Base-by-base conservation (phyloP, 139 green algal species). In the Haematococcus sp. region DNA sequence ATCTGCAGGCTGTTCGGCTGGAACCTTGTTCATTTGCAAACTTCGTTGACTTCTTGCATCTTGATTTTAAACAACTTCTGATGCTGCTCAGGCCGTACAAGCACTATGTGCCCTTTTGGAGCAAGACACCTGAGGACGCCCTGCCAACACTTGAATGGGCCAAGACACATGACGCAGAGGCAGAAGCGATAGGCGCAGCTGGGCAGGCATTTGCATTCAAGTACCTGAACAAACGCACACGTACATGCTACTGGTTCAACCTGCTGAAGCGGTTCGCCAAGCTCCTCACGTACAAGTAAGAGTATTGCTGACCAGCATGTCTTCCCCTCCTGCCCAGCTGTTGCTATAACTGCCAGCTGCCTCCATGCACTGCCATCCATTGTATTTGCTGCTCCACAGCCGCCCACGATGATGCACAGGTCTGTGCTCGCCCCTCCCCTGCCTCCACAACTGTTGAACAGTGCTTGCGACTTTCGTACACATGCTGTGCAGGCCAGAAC, bases 71-170 rank as follows among this genome's bases (percentile, higher is more conserved):
- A 11, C 15, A 22, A 15, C 44, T 54, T 54, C 13, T 11, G 13
- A 22, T 54, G 44, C 44, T 54, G 44, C 15, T 11, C 44, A 59
- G 44, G 58, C 70, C 70, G 20, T 59, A 69, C 40, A 7, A 52
- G n/a, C 70, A 76, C 55, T 76, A 76, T 56, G 11, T 76, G 9
- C 70, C 70, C 2, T 60, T 78, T n/a, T 78, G 73, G 73, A 23
- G 43, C 44, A 35, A 58, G 73, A 44, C 22, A 2, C 73, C 73
- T 15, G 56, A 71, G 17, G 63, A 78, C 23, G 28, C 65, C 3
- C 51, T 78, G 28, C 20, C 27, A 13, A 30, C 19, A 2, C 27
- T 78, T 4, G 31, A 66, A 32, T 78, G 73, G 73, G 73, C 73
- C 2, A 56, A 73, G 51, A 11, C 7, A 49, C 40, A 49, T 11